Evolutionary conservation across 2,329 filamentous ascomycete genomes (phyloP), one percentile per base, ranked within the genome.

Genomic region (Xylaria sp.): DNA sequence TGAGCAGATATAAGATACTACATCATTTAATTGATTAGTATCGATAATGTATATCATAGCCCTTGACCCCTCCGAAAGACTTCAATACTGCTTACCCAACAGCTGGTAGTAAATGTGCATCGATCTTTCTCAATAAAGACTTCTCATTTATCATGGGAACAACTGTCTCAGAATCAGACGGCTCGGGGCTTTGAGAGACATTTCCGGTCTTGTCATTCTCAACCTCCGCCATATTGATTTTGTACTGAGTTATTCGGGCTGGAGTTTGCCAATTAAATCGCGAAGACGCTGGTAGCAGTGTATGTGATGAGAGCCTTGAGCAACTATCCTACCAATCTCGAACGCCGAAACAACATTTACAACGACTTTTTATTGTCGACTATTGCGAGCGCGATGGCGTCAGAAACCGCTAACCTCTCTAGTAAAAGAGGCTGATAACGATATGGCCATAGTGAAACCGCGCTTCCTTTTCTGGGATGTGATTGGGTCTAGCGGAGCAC

Each of bases 71-170:
- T n/a, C 49, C 0, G 9, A 13, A 5, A 20, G 15, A 4, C 33
- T 58, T 28, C 10, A 4, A 36, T 33, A 1, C 23, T 17, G 59
- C 69, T 67, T 40, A 73, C 70, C 86, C 86, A 1, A 89, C 83
- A 0, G 85, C 83, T 0, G 87, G 87, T 0, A 89, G 76, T 4
- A 89, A 78, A 54, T 82, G 80, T 3, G 77, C 70, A 68, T 89
- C 87, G 15, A 89, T 73, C 69, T 87, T 92, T 10, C 89, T 82
- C 6, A 92, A 73, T 1, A 92, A 79, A 0, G 82, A 80, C 48
- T 82, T 86, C 74, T 91, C 89, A 63, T 87, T 85, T 38, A 90
- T 60, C 5, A 64, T 48, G 0, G 65, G 28, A 6, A 63, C 71
- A 20, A 64, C 68, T 7, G 63, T 65, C 63, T 78, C 76, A 13